phyloP scores from a whole-genome alignment of 1,139 yeast species.

The Taphrina populina region DNA sequence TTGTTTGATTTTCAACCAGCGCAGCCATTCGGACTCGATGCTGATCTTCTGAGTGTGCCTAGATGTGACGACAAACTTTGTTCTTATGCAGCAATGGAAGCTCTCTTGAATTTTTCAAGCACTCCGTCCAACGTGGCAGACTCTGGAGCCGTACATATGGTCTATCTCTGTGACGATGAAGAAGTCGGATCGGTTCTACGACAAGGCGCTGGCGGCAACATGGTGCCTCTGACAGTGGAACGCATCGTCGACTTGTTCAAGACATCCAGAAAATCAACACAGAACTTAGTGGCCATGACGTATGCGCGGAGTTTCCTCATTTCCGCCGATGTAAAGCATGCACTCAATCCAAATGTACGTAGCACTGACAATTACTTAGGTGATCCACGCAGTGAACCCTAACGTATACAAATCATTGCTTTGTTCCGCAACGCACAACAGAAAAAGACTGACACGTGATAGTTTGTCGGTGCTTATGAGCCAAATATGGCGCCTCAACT shows the following conservation, averaged over 20 bases:
- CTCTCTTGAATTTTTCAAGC: slow-evolving; percentile 51
- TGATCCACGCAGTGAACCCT: slow-evolving; percentile 33
- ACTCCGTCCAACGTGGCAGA: slow-evolving; percentile 59
- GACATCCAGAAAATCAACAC: slow-evolving; percentile 52
- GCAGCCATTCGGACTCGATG: slow-evolving; percentile 79
- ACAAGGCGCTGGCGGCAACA: slow-evolving; percentile 92
- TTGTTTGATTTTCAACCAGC: slow-evolving; percentile 83
- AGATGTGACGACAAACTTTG: slow-evolving; percentile 90
- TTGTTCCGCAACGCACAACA: background rate
- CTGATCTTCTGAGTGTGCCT: slow-evolving; percentile 87
- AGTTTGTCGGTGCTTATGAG: slow-evolving; percentile 59
- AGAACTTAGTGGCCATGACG: slow-evolving; percentile 43
- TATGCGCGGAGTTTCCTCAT: slow-evolving; percentile 72
- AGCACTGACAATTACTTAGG: slow-evolving; percentile 12
- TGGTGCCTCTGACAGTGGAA: slow-evolving; percentile 71
- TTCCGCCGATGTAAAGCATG: slow-evolving; percentile 94
- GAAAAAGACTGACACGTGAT: background rate
- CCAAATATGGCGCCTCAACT: slow-evolving; percentile 75
- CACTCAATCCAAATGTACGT: slow-evolving; percentile 77
- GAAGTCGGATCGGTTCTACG: slow-evolving; percentile 89
- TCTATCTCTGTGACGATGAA: slow-evolving; percentile 87
- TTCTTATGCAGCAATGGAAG: slow-evolving; percentile 75
- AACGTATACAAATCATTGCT: slow-evolving; percentile 10
- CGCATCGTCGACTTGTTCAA: slow-evolving; percentile 60
- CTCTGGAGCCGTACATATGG: slow-evolving; percentile 58